Evolutionary conservation across 2,329 filamentous ascomycete genomes (phyloP).

Genomic region (Xylaria multiplex): DNA sequence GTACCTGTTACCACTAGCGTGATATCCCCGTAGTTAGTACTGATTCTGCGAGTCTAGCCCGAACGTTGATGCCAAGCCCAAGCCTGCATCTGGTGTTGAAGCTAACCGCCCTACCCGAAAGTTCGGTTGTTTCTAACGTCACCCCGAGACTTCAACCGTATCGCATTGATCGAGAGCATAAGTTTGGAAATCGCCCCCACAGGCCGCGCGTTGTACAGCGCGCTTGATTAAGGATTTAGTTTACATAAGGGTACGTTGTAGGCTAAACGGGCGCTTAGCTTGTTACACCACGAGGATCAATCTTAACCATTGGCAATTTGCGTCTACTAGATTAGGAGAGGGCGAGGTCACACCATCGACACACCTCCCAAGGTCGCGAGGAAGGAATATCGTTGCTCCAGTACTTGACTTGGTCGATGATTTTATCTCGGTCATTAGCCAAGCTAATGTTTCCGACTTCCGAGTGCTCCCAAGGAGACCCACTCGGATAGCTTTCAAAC

Average conservation of each 20-base stretch:
- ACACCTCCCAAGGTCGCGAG: background rate
- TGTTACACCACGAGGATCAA: slow-evolving; percentile 27
- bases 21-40: background rate
- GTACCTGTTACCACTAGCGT: background rate
- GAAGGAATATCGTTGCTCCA: background rate
- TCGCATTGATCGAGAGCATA: background rate
- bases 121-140: background rate
- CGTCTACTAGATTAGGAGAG: slow-evolving; percentile 3
- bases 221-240: slow-evolving; percentile 22
- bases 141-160: background rate
- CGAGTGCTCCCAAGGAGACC: background rate
- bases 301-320: slow-evolving; percentile 7
- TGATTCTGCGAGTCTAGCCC: background rate
- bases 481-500: background rate
- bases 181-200: slow-evolving; percentile 12
- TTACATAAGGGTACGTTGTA: slow-evolving; percentile 1
- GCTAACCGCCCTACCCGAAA: slow-evolving; percentile 3
- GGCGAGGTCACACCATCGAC: background rate
- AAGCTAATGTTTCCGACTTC: background rate
- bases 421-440: background rate
- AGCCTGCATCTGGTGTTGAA: slow-evolving; percentile 3
- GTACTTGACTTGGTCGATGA: background rate
- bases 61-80: background rate
- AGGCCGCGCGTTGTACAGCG: slow-evolving; percentile 29
- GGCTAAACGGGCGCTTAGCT: slow-evolving; percentile 24